These are phyloP conservation scores for Linnemannia elongata DNA, from an alignment of 192 early-diverging fungal species.

Conservation along the genomic window DNA sequence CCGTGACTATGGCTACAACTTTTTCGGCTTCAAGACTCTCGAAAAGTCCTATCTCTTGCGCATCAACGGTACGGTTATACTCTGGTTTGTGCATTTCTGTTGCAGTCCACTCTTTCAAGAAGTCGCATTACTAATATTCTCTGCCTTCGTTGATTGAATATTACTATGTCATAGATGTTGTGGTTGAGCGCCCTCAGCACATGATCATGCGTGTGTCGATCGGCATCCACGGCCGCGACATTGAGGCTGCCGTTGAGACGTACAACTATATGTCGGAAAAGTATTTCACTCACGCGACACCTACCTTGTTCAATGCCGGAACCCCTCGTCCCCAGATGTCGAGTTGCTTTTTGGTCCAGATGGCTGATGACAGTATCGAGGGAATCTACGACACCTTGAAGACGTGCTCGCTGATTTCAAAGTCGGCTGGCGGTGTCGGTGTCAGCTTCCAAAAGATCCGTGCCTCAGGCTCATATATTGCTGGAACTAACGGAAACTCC, in stretches of 20 bases:
- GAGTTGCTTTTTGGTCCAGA: constrained; percentile 93
- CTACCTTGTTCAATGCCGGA: constrained; percentile 98
- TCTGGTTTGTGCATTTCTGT: background rate
- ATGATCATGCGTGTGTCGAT: constrained; percentile 98
- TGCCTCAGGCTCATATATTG: constrained; percentile 94
- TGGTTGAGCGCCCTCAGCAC: constrained; percentile 96
- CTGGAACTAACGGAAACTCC: constrained; percentile 96
- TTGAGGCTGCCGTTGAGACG: constrained; percentile 90
- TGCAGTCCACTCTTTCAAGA: background rate
- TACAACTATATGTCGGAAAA: constrained; percentile 94
- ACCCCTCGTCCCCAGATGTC: constrained; percentile 97
- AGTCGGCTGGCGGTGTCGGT: constrained; percentile 96
- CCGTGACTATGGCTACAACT: constrained; percentile 97
- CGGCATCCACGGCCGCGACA: constrained; percentile 95
- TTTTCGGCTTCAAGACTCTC: constrained; percentile 99
- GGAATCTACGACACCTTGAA: constrained; percentile 98
- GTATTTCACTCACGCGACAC: constrained; percentile 96
- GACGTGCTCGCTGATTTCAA: constrained; percentile 96
- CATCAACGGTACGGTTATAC: constrained; percentile 73
- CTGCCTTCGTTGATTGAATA: background rate
- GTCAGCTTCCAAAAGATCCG: constrained; percentile 96
- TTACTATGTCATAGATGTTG: constrained; percentile 35
- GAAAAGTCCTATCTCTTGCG: constrained; percentile 93
- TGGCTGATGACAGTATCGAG: constrained; percentile 96
- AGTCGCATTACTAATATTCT: background rate